Base-by-base conservation (phyloP, 371 early-diverging fungal species). In the Mucor piriformis region DNA sequence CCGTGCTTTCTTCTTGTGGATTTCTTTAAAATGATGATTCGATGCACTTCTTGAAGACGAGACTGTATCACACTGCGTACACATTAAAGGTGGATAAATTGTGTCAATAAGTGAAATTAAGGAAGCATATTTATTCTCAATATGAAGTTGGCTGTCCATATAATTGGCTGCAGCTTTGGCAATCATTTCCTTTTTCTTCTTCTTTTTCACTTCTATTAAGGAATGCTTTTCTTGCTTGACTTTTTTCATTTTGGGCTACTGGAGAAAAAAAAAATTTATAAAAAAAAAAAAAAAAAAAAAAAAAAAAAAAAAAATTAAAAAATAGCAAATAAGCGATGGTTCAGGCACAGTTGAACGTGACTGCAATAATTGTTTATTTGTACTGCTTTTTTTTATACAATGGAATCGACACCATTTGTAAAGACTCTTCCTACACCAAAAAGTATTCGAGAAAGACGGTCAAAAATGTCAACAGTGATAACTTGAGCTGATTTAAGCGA, bases 71-170 rank as follows among this genome's bases (percentile, higher is more conserved):
- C 73, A 72, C 27, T 58, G 21, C 20, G 63, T 57, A 46, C 73
- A 72, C 12, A 69, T 15, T n/a, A 57, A 21, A 24, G 73, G 69
- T 16, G 73, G 73, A 60, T 73, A 73, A 24, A 65, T 60, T 13
- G 57, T 53, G 15, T 73, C 73, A 34, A 73, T 69, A 13, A 73
- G 52, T 21, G 66, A 47, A 15, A 69, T 57, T 23, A 73, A 24
- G 11, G 72, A 67, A 24, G 47, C 50, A 27, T 62, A 64, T 43
- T 64, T 57, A 32, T 71, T 64, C 35, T 60, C 58, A 32, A 63
- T 67, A 7, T 54, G 64, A 10, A 61, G 27, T n/a, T 61, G 40
- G 27, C 47, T 54, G 16, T 63, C 54, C 27, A 58, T 50, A 33
- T 50, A 58, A 37, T 48, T 54, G n/a, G 53, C 35, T 46, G 52